Evolutionary conservation across 768 basidiomycete genomes (phyloP).

Genomic region (Lactarius trivialis): DNA sequence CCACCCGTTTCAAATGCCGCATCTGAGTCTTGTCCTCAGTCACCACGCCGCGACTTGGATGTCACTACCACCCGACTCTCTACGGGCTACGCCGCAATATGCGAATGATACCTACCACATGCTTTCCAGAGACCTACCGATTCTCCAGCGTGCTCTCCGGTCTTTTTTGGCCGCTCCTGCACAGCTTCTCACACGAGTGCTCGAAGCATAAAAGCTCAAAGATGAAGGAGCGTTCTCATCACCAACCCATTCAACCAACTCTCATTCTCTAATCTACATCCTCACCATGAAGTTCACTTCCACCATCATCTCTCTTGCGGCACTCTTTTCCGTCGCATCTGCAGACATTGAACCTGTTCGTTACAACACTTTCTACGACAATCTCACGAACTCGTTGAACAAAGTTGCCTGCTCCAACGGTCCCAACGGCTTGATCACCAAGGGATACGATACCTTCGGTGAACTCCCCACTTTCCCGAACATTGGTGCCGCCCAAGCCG

Average conservation of each 20-base stretch:
- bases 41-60: no score
- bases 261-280: not conserved
- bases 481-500: slow-evolving; percentile 26
- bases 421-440: slow-evolving; percentile 21
- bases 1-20: not conserved
- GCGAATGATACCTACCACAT: not conserved
- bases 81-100: not conserved
- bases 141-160: not conserved
- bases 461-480: slow-evolving; percentile 23
- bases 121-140: not conserved
- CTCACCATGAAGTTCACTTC: not conserved
- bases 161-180: not conserved
- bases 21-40: not conserved
- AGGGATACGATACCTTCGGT: slow-evolving; percentile 21
- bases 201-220: not conserved
- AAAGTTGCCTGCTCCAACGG: slow-evolving; percentile 25
- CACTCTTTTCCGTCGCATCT: not conserved
- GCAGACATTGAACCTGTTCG: not conserved
- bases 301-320: not conserved
- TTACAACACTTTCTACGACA: slow-evolving; percentile 11
- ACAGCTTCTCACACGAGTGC: not conserved
- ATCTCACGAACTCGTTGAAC: slow-evolving; percentile 2
- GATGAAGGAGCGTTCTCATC: not conserved
- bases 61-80: not conserved
- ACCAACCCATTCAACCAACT: not conserved